Evolutionary conservation across 148 eudicot genomes (phyloP), one percentile per base, ranked within the genome.

Genomic region (Cornus florida): DNA sequence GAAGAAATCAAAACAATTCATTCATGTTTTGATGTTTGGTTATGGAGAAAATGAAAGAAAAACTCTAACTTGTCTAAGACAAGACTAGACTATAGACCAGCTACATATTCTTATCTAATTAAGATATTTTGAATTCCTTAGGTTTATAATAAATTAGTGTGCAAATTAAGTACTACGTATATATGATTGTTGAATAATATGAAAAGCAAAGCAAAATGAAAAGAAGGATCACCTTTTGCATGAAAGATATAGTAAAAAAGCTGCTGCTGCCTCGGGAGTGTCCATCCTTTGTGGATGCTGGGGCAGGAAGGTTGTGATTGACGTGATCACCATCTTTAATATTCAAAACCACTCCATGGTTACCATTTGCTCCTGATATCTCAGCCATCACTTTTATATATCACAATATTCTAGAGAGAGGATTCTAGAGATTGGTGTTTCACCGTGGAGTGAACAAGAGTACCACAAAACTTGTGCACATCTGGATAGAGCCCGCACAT

Each of bases 181-280:
- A n/a, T n/a, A n/a, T 19, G 5, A 48, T 67, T 31, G 1, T 38
- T 39, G 19, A 6, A 17, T 6, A 10, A 65, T 73, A 28, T 74
- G 67, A 7, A 74, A 35, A 28, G 57, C 31, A 74, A 35, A 28
- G 57, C 31, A 46, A n/a, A n/a, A 75, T 43, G 48, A 43, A 7
- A 3, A 38, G 24, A 32, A 19, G 23, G 14, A 33, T 80, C 70
- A 90, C 96, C 96, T 92, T 92, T 74, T 92, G 96, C 5, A 89
- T 72, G 70, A 90, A 92, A 32, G 87, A 90, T 48, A 90, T 39
- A 57, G 85, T 76, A 7, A 88, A 24, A 57, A 83, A 80, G 67
- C 75, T 35, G 72, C 84, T 28, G 28, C 74, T 5, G 31, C 38
- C 43, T 39, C 43, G 6, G 13, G 87, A 75, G 56, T 77, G 69